phyloP scores from a whole-genome alignment of 495 filamentous ascomycete species.

The Echria macrotheca region DNA sequence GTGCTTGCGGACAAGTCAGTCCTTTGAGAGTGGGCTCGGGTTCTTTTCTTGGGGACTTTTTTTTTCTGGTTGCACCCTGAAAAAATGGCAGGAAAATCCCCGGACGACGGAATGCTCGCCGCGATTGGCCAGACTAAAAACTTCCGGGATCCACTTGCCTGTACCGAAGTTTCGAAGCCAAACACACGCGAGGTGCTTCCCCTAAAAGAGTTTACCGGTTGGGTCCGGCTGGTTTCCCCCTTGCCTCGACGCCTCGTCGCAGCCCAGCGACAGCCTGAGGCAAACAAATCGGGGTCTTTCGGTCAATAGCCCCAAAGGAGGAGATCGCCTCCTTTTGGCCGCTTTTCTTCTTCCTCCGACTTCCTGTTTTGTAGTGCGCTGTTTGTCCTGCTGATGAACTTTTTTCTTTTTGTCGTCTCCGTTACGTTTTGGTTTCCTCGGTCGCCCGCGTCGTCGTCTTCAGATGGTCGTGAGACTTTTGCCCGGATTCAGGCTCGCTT shows the following conservation, averaged over 20 bases:
- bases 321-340: no score
- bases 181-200: slow-evolving; percentile 1
- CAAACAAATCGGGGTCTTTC: not conserved
- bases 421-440: not conserved
- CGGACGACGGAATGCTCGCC: no score
- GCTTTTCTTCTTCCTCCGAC: no score
- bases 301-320: no score
- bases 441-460: not conserved
- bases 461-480: not conserved
- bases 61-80: not conserved
- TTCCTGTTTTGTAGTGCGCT: no score
- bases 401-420: not conserved
- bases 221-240: no score
- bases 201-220: no score
- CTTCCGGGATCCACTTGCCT: slow-evolving; percentile 3
- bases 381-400: no score
- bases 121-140: slow-evolving; percentile 5
- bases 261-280: not conserved
- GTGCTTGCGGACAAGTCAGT: not conserved
- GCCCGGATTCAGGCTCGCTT: no score
- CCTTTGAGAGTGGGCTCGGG: not conserved
- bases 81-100: not conserved
- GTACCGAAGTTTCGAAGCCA: slow-evolving; percentile 15
- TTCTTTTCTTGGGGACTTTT: not conserved
- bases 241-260: not conserved